A percentile compares a stretch with the other conserved stretches of the same genome.
Evolutionary conservation across 768 basidiomycete species (phyloP).

Genomic region (Russula sp.): DNA sequence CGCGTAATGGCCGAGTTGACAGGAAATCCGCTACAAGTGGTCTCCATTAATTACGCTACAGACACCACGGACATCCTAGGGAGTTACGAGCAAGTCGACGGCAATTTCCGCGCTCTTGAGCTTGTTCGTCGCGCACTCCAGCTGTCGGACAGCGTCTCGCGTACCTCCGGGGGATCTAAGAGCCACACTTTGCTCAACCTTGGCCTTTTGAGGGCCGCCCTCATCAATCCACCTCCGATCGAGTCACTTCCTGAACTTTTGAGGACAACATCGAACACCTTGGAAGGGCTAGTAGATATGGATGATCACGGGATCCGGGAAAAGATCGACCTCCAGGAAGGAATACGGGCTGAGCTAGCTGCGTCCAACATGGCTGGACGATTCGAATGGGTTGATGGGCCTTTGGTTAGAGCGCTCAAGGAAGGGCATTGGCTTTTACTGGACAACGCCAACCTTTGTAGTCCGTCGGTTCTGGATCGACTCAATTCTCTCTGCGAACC

Average conservation of each 20-base stretch:
- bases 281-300: constrained; percentile 34
- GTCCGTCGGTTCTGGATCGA: constrained; percentile 91
- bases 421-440: constrained; percentile 86
- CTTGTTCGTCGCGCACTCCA: constrained; percentile 44
- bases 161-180: constrained; percentile 35
- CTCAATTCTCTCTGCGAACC: constrained; percentile 95
- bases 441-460: constrained; percentile 93
- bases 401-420: constrained; percentile 81
- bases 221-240: constrained; percentile 1
- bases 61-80: constrained; percentile 95
- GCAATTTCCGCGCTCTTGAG: constrained; percentile 39
- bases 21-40: constrained; percentile 67
- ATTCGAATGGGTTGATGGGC: constrained; percentile 96
- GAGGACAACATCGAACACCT: constrained; percentile 33
- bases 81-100: constrained; percentile 89
- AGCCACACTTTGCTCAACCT: constrained; percentile 2
- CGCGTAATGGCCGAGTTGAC: constrained; percentile 64
- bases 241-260: constrained; percentile 31
- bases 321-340: constrained; percentile 12
- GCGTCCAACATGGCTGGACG: constrained; percentile 43
- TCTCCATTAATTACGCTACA: constrained; percentile 79
- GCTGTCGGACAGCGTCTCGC: constrained; percentile 42
- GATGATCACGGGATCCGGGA: constrained; percentile 17
- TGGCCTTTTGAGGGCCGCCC: constrained; percentile 7
- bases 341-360: constrained; percentile 30